Base-by-base conservation (phyloP, 352 stramenopile genomes). In the Phytopythium montanum region DNA sequence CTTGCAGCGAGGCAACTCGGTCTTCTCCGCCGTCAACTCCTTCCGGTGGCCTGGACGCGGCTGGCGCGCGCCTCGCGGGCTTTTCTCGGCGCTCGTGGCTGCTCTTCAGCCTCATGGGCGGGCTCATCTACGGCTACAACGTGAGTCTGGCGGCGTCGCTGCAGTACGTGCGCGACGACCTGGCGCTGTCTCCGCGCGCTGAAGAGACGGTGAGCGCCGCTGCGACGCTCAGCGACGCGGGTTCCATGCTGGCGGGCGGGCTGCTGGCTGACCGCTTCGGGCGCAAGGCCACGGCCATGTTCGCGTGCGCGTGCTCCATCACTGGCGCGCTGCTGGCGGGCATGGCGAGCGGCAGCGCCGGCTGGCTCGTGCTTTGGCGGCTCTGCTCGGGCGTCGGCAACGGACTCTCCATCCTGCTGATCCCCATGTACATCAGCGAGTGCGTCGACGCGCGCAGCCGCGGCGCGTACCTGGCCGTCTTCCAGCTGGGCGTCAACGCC, bases 381-480 rank as follows among this genome's bases (percentile, higher is more conserved):
- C 69, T 95, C 29, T 83, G 75, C 63, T 78, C 80, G 1, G 85
- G 85, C 52, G 72, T 95, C 19, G 83, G 85, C 57, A 95, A 95
- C 29, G 85, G 83, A 2, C 66, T 95, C 59, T 95, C 83, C 16
- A 95, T 95, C 42, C 60, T 95, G 36, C 65, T 95, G 38, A 67
- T 95, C n/a, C 85, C 85, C 36, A 95, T 95, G 85, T 95, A 94
- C 71, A 94, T 94, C 34, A 92, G 84, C 52, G 86, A 95, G 57
- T 90, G 79, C 46, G 78, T 93, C 19, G 73, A 88, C 56, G 72
- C 80, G 42, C 61, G 74, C 6, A 79, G 71, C 61, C 81, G 86
- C 25, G 83, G 84, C 21, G 66, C 68, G 5, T 90, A 87, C 66
- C 70, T 95, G 39, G 88, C 84, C 28, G 67, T 92, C 39, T 95